A percentile compares a stretch with the other conserved stretches of the same genome.
These are phyloP conservation scores for Panicum virgatum DNA, from an alignment of 202 grass and related monocot species.

Conservation along the genomic window DNA sequence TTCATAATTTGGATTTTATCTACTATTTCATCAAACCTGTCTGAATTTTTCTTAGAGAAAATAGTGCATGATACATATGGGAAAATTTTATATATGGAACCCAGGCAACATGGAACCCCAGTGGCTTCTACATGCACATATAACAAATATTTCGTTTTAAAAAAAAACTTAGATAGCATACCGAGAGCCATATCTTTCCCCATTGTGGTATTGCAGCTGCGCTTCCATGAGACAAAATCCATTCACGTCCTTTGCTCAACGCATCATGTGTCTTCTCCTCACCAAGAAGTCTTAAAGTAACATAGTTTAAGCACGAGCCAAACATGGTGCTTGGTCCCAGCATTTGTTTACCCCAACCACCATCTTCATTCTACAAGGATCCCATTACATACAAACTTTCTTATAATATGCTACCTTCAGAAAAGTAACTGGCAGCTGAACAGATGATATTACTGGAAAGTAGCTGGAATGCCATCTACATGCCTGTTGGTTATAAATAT, in stretches of 20 bases:
- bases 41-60: neutral
- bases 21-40: neutral
- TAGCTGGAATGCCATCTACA: neutral
- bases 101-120: neutral
- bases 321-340: conserved; percentile 41
- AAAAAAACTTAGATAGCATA: conserved; percentile 22
- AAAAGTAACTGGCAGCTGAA: neutral
- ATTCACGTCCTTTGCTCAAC: conserved; percentile 22
- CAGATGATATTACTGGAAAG: neutral
- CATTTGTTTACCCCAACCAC: conserved; percentile 36
- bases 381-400: neutral
- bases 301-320: conserved; percentile 39
- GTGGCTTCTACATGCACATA: neutral
- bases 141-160: neutral
- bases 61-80: neutral
- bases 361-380: conserved; percentile 39
- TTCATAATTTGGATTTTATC: neutral
- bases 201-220: conserved; percentile 49
- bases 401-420: neutral
- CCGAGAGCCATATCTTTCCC: conserved; percentile 63
- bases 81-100: neutral
- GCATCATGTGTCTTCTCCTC: neutral
- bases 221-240: conserved; percentile 40
- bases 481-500: conserved; percentile 37
- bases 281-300: conserved; percentile 35